Conservation (phyloP, 2,329 filamentous ascomycete species). For the Botrytis byssoidea region DNA sequence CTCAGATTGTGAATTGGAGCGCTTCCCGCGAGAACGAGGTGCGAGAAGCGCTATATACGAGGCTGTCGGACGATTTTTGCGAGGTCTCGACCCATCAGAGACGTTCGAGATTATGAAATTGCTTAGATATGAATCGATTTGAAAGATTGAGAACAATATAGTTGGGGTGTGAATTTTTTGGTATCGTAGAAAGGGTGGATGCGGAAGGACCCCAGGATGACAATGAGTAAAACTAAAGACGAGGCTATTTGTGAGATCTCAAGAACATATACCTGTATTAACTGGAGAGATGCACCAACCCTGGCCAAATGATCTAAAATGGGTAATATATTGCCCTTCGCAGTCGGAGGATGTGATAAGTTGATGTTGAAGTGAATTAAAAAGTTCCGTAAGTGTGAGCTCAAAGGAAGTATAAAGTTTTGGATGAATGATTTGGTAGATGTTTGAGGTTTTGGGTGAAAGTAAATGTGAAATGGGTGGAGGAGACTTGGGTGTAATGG, state of each 20-base stretch:
- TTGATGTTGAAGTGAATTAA: neutral
- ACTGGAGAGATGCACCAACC: neutral
- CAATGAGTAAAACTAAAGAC: constrained; percentile 15
- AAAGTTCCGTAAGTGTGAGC: neutral
- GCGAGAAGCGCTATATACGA: constrained; percentile 39
- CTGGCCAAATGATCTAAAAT: neutral
- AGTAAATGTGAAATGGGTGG: neutral
- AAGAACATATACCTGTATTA: constrained; percentile 2
- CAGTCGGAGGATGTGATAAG: no score
- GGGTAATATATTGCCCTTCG: neutral
- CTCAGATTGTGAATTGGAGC: constrained; percentile 29
- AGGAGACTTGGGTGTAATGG: neutral
- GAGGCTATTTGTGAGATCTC: constrained; percentile 15
- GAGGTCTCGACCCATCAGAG: constrained; percentile 37
- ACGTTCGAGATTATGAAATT: neutral
- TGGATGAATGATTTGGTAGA: constrained; percentile 2
- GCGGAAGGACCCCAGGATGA: constrained; percentile 12
- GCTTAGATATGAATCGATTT: neutral
- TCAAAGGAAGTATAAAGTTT: neutral
- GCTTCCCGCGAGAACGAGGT: constrained; percentile 36
- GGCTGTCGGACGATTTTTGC: constrained; percentile 35
- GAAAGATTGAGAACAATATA: neutral
- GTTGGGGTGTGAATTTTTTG: neutral
- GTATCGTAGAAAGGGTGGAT: neutral
- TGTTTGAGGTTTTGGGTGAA: neutral